Percentiles rank a stretch among this genome's conserved stretches.
These are phyloP conservation scores for Coemansia sp. DNA, from an alignment of 192 early-diverging fungal genomes.

Conservation along the genomic window DNA sequence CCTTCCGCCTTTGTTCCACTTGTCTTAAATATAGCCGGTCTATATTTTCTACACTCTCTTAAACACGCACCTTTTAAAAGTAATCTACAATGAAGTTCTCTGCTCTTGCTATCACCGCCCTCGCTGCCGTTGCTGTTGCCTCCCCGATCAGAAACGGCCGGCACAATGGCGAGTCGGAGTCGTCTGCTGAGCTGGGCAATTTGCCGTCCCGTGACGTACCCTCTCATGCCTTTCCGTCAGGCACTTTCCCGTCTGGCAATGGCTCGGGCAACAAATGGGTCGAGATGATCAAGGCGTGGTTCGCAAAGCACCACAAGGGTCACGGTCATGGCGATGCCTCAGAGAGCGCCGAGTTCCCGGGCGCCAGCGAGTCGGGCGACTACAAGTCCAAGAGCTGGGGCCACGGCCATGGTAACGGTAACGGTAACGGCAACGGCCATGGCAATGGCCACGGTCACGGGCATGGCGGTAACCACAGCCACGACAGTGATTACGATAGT, in stretches of 20 bases:
- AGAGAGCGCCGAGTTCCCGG: not conserved
- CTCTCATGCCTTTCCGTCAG: not conserved
- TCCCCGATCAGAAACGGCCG: conserved; percentile 3
- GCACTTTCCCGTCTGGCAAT: not conserved
- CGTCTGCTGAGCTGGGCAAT: not conserved
- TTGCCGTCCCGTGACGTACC: not conserved
- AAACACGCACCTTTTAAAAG: not conserved
- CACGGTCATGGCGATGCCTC: not conserved
- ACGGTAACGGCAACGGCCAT: conserved; percentile 1
- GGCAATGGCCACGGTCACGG: not conserved
- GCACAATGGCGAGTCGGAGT: not conserved
- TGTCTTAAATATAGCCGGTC: conserved; percentile 30
- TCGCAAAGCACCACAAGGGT: too few relatives aligned
- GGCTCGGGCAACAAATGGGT: too few relatives aligned
- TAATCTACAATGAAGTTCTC: conserved; percentile 10
- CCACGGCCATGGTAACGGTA: not conserved
- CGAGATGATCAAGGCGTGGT: too few relatives aligned
- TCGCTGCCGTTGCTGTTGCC: conserved; percentile 11
- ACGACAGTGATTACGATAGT: not conserved
- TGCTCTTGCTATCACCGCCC: conserved; percentile 5
- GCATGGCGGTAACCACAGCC: not conserved
- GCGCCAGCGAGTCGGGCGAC: not conserved
- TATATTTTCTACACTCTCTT: conserved; percentile 14
- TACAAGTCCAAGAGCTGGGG: not conserved
- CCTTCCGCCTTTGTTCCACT: not conserved